Evolutionary conservation across 2,329 filamentous ascomycete species (phyloP).

Genomic region (Eutypella sp.): DNA sequence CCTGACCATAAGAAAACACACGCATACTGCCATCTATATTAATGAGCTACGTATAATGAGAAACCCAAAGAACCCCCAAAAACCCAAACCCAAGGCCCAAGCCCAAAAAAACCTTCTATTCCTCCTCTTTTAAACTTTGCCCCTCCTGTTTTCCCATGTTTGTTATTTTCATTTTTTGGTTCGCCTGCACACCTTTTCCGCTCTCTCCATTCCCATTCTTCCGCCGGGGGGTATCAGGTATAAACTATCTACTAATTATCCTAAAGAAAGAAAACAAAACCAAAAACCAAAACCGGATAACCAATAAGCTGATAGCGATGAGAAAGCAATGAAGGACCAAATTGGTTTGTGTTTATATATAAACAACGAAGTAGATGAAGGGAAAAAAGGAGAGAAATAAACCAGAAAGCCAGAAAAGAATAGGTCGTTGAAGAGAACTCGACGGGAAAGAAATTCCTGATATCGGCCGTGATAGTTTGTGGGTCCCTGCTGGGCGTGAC

Average conservation of each 20-base stretch:
- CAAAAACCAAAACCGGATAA: conserved; percentile 3
- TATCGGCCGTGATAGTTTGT: too few relatives aligned
- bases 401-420: conserved; percentile 2
- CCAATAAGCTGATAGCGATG: neutral
- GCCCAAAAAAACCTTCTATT: too few relatives aligned
- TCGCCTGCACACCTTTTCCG: neutral
- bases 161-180: neutral
- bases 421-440: neutral
- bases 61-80: too few relatives aligned
- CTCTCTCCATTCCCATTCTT: neutral
- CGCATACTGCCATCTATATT: too few relatives aligned
- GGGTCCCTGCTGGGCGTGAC: too few relatives aligned
- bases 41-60: too few relatives aligned
- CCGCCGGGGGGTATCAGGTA: conserved; percentile 25
- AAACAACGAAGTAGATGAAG: conserved; percentile 4
- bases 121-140: too few relatives aligned
- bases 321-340: neutral
- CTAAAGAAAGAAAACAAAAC: conserved; percentile 13
- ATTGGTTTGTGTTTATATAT: conserved; percentile 1
- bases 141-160: neutral
- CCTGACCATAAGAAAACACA: too few relatives aligned
- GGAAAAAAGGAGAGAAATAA: conserved; percentile 1
- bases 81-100: too few relatives aligned
- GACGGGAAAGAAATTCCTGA: neutral
- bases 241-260: conserved; percentile 31